Evolutionary conservation across 257 asterid species (phyloP).

Genomic region (Solanum boliviense): DNA sequence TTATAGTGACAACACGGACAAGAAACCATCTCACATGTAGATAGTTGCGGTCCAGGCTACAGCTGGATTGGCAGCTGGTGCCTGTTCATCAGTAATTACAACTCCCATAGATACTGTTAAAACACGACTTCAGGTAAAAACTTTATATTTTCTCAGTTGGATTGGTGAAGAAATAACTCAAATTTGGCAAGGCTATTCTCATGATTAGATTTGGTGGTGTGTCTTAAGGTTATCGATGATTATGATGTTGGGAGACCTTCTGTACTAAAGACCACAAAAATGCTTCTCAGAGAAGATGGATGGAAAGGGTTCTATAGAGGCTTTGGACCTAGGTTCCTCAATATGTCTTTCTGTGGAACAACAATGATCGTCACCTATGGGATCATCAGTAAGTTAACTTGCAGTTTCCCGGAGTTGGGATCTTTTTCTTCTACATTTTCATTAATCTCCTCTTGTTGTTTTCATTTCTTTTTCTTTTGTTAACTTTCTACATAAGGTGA

Average conservation of each 20-base stretch:
- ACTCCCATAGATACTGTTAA: slow-evolving; percentile 82
- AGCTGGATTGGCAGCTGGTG: slow-evolving; percentile 84
- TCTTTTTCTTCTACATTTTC: no score
- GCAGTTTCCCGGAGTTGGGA: no score
- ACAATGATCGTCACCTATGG: slow-evolving; percentile 93
- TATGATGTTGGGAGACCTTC: slow-evolving; percentile 86
- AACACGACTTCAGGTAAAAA: slow-evolving; percentile 77
- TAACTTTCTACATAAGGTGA: no score
- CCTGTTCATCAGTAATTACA: slow-evolving; percentile 69
- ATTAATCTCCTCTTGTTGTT: no score
- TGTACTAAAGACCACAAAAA: slow-evolving; percentile 55
- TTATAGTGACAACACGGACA: slow-evolving; percentile 39
- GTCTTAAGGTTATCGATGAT: slow-evolving; percentile 66
- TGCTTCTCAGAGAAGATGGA: slow-evolving; percentile 73
- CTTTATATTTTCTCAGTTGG: neutral
- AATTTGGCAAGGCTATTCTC: neutral
- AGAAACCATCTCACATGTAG: slow-evolving; percentile 63
- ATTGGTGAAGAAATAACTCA: neutral
- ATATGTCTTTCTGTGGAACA: slow-evolving; percentile 86
- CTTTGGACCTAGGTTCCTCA: slow-evolving; percentile 81
- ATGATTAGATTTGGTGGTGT: neutral
- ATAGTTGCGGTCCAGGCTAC: slow-evolving; percentile 78
- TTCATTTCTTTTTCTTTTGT: no score
- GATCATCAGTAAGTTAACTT: slow-evolving; percentile 51
- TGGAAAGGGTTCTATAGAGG: slow-evolving; percentile 94